Percentiles rank a stretch among this genome's conserved stretches.
Evolutionary conservation across 2,329 filamentous ascomycete species (phyloP).

Genomic region (Trichoderma sp.): DNA sequence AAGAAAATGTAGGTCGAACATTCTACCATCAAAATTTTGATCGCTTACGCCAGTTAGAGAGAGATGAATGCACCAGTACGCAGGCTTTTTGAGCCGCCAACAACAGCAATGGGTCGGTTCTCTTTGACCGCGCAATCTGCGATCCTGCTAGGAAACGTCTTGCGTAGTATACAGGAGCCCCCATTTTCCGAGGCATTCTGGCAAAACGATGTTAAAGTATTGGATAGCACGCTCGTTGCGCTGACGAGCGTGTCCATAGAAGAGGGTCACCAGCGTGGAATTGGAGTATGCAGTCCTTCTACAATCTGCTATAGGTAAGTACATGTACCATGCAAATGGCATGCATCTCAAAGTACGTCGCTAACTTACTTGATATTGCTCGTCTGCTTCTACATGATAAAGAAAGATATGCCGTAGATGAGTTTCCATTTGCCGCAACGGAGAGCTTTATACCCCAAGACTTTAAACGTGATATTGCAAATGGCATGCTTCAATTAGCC

Average conservation of each 20-base stretch:
- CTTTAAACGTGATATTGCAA: slow-evolving; percentile 7
- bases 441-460: slow-evolving; percentile 6
- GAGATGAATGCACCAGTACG: slow-evolving; percentile 1
- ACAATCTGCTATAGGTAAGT: slow-evolving; percentile 16
- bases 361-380: background rate
- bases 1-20: background rate
- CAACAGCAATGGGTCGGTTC: slow-evolving; percentile 16
- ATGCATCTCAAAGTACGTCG: background rate
- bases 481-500: slow-evolving; percentile 4
- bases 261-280: slow-evolving; percentile 1
- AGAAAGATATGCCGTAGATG: background rate
- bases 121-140: slow-evolving; percentile 6
- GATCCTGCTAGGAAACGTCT: slow-evolving; percentile 2
- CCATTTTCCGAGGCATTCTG: background rate
- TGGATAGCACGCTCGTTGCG: slow-evolving; percentile 2
- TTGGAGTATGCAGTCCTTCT: slow-evolving; percentile 11
- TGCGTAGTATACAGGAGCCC: slow-evolving; percentile 5
- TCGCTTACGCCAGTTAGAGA: background rate
- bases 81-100: background rate
- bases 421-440: background rate
- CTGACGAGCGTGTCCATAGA: slow-evolving; percentile 4
- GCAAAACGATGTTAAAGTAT: slow-evolving; percentile 11
- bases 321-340: background rate
- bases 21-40: background rate
- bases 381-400: slow-evolving; percentile 8